Percentiles rank a stretch among this genome's conserved stretches.
Evolutionary conservation across 176 grass and related monocot species (phyloP).

Genomic region (Thinopyrum elongatum): DNA sequence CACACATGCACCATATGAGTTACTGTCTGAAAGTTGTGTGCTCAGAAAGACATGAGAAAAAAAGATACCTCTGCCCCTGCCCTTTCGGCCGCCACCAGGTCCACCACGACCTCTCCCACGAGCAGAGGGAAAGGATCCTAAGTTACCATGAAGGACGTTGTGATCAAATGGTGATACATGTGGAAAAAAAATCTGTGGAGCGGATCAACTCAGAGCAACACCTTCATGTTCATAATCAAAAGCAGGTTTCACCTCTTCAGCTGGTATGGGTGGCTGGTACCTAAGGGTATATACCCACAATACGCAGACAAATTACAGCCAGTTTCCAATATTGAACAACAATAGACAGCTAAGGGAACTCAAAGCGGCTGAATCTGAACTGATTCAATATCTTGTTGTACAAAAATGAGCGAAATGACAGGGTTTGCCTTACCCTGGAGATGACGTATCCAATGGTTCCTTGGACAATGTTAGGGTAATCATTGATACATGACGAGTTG

Average conservation of each 20-base stretch:
- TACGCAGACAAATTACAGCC: neutral
- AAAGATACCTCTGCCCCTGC: slow-evolving; percentile 69
- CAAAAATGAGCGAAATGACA: slow-evolving; percentile 5
- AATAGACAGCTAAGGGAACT: neutral
- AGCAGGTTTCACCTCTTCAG: slow-evolving; percentile 63
- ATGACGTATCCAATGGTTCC: slow-evolving; percentile 61
- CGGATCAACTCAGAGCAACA: slow-evolving; percentile 13
- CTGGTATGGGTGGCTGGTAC: slow-evolving; percentile 83
- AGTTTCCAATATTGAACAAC: neutral
- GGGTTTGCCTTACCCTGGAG: slow-evolving; percentile 62
- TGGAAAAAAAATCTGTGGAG: neutral
- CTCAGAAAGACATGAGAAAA: slow-evolving; percentile 4
- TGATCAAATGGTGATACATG: neutral
- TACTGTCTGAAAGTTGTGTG: neutral
- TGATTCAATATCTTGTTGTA: neutral
- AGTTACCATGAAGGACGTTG: neutral
- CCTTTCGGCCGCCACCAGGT: slow-evolving; percentile 45
- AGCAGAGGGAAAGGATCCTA: slow-evolving; percentile 48
- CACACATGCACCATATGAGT: neutral
- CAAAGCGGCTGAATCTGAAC: neutral
- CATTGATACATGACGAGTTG: slow-evolving; percentile 81
- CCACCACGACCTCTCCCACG: slow-evolving; percentile 64
- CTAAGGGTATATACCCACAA: slow-evolving; percentile 33
- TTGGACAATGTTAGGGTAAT: slow-evolving; percentile 87
- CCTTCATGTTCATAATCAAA: slow-evolving; percentile 75